phyloP scores from a whole-genome alignment of 192 early-diverging fungal species.

The Martensiomyces pterosporus region DNA sequence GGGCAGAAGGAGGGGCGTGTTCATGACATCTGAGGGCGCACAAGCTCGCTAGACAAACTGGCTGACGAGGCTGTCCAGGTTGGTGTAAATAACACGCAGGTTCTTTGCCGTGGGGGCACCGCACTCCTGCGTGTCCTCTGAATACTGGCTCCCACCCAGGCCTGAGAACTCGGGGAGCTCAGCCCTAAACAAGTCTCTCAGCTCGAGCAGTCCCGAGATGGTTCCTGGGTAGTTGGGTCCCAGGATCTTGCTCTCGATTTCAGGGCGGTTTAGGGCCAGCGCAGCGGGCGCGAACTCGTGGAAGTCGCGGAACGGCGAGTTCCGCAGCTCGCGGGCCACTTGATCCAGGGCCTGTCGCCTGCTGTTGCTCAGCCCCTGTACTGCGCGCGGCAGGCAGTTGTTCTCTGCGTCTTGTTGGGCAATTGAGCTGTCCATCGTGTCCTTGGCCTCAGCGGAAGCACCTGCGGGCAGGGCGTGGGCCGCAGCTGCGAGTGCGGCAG shows the following conservation, averaged over 20 bases:
- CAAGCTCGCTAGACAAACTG: conserved; percentile 34
- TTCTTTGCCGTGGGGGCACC: conserved; percentile 36
- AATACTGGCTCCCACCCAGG: background rate
- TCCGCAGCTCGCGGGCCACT: conserved; percentile 19
- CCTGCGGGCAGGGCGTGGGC: conserved; percentile 1
- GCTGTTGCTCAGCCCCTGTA: conserved; percentile 8
- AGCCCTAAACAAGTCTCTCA: conserved; percentile 16
- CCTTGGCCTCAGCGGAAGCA: background rate
- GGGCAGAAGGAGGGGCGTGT: no score
- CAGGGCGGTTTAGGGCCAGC: conserved; percentile 19
- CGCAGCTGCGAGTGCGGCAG: no score
- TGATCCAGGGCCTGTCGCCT: conserved; percentile 18
- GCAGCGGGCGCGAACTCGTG: conserved; percentile 43
- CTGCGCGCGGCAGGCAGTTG: conserved; percentile 24
- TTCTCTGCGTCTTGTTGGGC: conserved; percentile 15
- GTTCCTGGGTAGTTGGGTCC: conserved; percentile 19
- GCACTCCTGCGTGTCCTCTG: conserved; percentile 12
- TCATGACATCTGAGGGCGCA: no score
- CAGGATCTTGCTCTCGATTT: conserved; percentile 21
- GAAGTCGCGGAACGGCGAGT: conserved; percentile 42
- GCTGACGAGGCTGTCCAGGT: conserved; percentile 24
- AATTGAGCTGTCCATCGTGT: no score
- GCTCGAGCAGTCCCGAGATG: conserved; percentile 20
- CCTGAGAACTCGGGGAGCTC: conserved; percentile 3
- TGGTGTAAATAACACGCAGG: conserved; percentile 27